Evolutionary conservation across 2,329 filamentous ascomycete species (phyloP).

Genomic region (Pyrenophora seminiperda): DNA sequence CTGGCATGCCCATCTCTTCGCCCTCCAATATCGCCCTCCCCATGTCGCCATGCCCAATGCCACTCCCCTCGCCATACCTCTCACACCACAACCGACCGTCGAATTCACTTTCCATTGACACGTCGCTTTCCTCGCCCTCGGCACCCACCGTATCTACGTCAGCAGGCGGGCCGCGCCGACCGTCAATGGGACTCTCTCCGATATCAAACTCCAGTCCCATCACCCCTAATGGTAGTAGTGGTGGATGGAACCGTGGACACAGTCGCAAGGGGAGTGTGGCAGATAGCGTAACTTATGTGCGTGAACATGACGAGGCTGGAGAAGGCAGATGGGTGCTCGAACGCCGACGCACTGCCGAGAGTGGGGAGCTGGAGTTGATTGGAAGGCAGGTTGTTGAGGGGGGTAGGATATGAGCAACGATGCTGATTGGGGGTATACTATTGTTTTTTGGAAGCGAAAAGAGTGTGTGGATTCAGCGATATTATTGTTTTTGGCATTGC

Average conservation of each 20-base stretch:
- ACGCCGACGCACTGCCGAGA: conserved; percentile 67
- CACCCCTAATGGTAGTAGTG: conserved; percentile 34
- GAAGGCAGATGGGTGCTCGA: conserved; percentile 71
- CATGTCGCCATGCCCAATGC: conserved; percentile 32
- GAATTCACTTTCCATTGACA: conserved; percentile 31
- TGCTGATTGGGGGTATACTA: background rate
- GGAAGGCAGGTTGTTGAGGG: conserved; percentile 68
- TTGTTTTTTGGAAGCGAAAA: background rate
- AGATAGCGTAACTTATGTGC: conserved; percentile 72
- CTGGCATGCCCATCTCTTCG: conserved; percentile 22
- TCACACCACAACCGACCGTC: conserved; percentile 20
- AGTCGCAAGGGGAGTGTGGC: conserved; percentile 55
- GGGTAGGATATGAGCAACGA: conserved; percentile 42
- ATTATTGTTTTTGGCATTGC: background rate
- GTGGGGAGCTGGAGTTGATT: conserved; percentile 68
- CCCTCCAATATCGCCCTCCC: conserved; percentile 28
- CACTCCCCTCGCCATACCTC: conserved; percentile 33
- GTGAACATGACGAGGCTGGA: conserved; percentile 64
- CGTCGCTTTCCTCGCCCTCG: conserved; percentile 32
- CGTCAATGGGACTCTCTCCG: conserved; percentile 40
- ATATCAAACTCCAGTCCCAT: conserved; percentile 41
- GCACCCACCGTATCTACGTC: conserved; percentile 24
- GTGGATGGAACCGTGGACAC: conserved; percentile 39
- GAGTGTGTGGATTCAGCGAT: background rate
- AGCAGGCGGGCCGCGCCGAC: conserved; percentile 28